phyloP scores from a whole-genome alignment of 441 rosid species.

The Breynia disticha region DNA sequence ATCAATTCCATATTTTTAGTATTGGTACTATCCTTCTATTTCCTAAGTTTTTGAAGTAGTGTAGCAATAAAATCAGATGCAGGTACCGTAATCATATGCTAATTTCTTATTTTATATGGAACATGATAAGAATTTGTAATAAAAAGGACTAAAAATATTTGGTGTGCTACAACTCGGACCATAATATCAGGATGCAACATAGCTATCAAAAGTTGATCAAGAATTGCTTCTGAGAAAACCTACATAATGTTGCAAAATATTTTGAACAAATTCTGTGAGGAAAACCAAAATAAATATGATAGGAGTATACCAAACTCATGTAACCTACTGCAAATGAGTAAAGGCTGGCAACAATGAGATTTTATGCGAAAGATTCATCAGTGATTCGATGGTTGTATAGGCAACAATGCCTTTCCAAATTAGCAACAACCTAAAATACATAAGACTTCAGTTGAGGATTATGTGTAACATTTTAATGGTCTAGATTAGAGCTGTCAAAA shows the following conservation, averaged over 20 bases:
- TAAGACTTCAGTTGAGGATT: slow-evolving; percentile 71
- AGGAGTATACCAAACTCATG: slow-evolving; percentile 2
- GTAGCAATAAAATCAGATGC: slow-evolving; percentile 68
- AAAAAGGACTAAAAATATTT: slow-evolving; percentile 74
- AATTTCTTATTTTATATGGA: slow-evolving; percentile 52
- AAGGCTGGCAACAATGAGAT: slow-evolving; percentile 56
- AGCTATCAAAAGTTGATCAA: slow-evolving; percentile 68
- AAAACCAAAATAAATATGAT: background rate
- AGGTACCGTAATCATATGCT: slow-evolving; percentile 61
- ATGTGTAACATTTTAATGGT: slow-evolving; percentile 73
- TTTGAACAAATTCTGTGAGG: background rate
- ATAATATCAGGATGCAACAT: slow-evolving; percentile 85
- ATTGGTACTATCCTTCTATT: slow-evolving; percentile 56
- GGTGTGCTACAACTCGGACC: slow-evolving; percentile 88
- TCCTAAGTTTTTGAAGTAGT: slow-evolving; percentile 79
- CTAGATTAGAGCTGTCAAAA: no score
- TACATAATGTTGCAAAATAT: slow-evolving; percentile 18
- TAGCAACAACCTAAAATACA: slow-evolving; percentile 66
- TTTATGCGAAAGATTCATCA: slow-evolving; percentile 75
- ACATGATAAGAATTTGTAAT: slow-evolving; percentile 47
- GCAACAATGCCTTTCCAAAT: slow-evolving; percentile 72
- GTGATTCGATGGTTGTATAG: slow-evolving; percentile 65
- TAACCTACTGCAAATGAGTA: slow-evolving; percentile 61
- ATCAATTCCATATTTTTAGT: slow-evolving; percentile 31
- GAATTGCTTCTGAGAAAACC: slow-evolving; percentile 85